Evolutionary conservation across 1,139 yeast genomes (phyloP), one percentile per base, ranked within the genome.

Genomic region (Suhomyces choctaworum): DNA sequence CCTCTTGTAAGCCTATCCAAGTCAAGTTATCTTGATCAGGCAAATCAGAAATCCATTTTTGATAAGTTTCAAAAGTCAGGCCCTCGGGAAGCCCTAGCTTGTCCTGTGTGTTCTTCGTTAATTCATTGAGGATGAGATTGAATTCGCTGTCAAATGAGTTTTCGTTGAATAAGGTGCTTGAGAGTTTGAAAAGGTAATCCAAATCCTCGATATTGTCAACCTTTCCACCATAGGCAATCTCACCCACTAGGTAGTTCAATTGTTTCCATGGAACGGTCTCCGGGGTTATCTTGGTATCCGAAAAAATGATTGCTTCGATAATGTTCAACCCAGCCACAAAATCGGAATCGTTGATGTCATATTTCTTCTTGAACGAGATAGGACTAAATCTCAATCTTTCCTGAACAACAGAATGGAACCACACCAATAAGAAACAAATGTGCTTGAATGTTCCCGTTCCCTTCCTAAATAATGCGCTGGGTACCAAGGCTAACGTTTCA

Each of bases 301-400:
- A 49, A 26, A 53, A 45, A 4, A 51, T 16, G n/a, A n/a, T n/a
- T 15, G 39, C 36, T n/a, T 32, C 14, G 21, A 83, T 56, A 3
- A 78, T 65, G 32, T 50, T 54, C 9, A 66, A 45, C 2, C 78
- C 81, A 23, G 78, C 67, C n/a, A 65, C 64, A 41, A 82, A 74
- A 53, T 89, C 96, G n/a, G 81, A 62, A 41, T 85, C 88, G 51
- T 78, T 84, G 48, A 88, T 75, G 42, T 84, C 95, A 51, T 85
- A 83, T 6, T 48, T 51, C 47, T 74, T 73, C 2, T 63, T 51
- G 60, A 86, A 84, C 1, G 94, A 86, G 5, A 74, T 53, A 0
- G 92, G 89, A 1, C 70, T 70, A 45, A 70, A 82, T 29, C 82
- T 67, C 28, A 75, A 57, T 36, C 87, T 60, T 41, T 82, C 88